phyloP scores from a whole-genome alignment of 805 yeast species.

The Pichia exigua region DNA sequence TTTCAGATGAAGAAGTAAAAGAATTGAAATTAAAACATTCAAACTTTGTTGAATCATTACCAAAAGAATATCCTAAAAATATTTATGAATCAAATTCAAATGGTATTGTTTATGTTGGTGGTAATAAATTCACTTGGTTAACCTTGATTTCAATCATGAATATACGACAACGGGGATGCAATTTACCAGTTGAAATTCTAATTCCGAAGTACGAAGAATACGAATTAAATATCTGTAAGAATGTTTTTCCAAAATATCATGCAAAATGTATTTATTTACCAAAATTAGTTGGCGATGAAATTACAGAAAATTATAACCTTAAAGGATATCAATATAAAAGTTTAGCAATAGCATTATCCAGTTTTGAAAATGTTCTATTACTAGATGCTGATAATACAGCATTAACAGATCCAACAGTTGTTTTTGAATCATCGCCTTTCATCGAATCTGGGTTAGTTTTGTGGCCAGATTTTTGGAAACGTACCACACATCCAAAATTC shows the following conservation, averaged over 20 bases:
- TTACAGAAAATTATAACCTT: slow-evolving; percentile 49
- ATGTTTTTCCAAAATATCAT: slow-evolving; percentile 48
- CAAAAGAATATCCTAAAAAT: slow-evolving; percentile 37
- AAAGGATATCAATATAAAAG: slow-evolving; percentile 15
- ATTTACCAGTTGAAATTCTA: slow-evolving; percentile 71
- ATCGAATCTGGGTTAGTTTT: slow-evolving; percentile 42
- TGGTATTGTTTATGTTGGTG: slow-evolving; percentile 69
- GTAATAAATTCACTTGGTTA: slow-evolving; percentile 67
- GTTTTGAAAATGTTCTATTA: slow-evolving; percentile 34
- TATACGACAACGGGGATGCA: slow-evolving; percentile 54
- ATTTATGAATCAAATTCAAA: slow-evolving; percentile 36
- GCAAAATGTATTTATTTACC: slow-evolving; percentile 60
- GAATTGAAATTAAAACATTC: slow-evolving; percentile 41
- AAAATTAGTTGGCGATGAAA: slow-evolving; percentile 47
- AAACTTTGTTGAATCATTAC: slow-evolving; percentile 38
- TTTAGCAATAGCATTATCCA: slow-evolving; percentile 31
- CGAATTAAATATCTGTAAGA: slow-evolving; percentile 59
- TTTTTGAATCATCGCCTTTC: slow-evolving; percentile 35
- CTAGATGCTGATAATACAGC: slow-evolving; percentile 39
- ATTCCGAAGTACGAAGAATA: slow-evolving; percentile 69
- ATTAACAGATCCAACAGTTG: slow-evolving; percentile 27
- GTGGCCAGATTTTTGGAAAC: slow-evolving; percentile 69
- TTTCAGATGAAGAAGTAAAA: slow-evolving; percentile 35
- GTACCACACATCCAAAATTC: slow-evolving; percentile 53
- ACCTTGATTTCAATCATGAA: slow-evolving; percentile 55